Evolutionary conservation across 306 rosid species (phyloP).

Genomic region (Glycine tomentella): DNA sequence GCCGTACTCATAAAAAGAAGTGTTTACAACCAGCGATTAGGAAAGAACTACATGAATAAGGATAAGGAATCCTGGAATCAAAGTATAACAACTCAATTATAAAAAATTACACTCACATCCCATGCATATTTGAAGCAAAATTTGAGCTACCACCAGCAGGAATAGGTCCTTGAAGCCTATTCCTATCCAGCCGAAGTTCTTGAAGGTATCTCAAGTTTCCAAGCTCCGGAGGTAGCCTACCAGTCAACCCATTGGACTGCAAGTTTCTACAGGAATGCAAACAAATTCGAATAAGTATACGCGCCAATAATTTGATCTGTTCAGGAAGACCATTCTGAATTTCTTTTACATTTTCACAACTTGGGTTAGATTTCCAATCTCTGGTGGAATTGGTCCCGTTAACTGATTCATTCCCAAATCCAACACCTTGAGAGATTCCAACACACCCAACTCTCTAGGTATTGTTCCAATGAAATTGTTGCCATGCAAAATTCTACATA

Average conservation of each 20-base stretch:
- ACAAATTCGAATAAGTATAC: slow-evolving; percentile 37
- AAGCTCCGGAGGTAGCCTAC: slow-evolving; percentile 70
- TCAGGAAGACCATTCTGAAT: slow-evolving; percentile 37
- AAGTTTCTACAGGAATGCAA: slow-evolving; percentile 70
- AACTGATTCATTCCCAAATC: slow-evolving; percentile 90
- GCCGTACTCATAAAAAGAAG: slow-evolving; percentile 14
- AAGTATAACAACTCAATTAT: slow-evolving; percentile 28
- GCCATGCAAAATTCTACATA: slow-evolving; percentile 71
- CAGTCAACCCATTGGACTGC: slow-evolving; percentile 84
- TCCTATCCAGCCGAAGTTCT: slow-evolving; percentile 88
- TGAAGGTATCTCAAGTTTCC: slow-evolving; percentile 77
- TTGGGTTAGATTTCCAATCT: slow-evolving; percentile 72
- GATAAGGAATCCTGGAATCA: slow-evolving; percentile 10
- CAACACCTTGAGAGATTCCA: slow-evolving; percentile 71
- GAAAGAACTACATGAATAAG: slow-evolving; percentile 17
- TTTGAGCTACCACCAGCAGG: slow-evolving; percentile 61
- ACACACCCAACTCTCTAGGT: slow-evolving; percentile 78
- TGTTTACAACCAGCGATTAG: neutral
- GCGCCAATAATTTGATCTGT: slow-evolving; percentile 36
- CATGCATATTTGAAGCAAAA: slow-evolving; percentile 51
- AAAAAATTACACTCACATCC: slow-evolving; percentile 67
- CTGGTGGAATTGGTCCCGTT: slow-evolving; percentile 85
- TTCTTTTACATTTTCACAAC: slow-evolving; percentile 70
- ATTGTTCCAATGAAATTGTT: slow-evolving; percentile 81
- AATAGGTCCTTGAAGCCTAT: slow-evolving; percentile 83